Base-by-base conservation (phyloP, 1,284 basidiomycete species). In the Ustilago curta region DNA sequence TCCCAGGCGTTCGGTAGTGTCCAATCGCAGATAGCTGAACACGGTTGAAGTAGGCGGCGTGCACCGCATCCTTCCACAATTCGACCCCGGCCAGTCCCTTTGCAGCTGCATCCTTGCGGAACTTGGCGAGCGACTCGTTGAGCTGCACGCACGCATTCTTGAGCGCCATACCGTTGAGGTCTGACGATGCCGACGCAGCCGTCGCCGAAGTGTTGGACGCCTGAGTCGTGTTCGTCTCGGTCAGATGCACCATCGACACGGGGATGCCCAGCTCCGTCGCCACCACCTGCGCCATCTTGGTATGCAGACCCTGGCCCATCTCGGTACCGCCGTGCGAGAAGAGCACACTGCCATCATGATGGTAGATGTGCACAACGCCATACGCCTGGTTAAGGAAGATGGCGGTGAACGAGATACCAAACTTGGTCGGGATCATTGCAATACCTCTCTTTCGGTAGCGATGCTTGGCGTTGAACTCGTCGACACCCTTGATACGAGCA, bases 141-240 rank as follows among this genome's bases (percentile, higher is more conserved):
- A 86, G 64, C 62, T 85, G 83, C n/a, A 77, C 80, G 45, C 85
- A 86, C 2, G 85, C 85, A 61, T 86, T 78, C 71, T 85, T 81
- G 52, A 84, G 68, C 51, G 77, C 78, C 65, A 76, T 75, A 43
- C 79, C 79, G 48, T 81, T 79, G n/a, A 79, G 61, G 57, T 78
- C 77, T 12, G 65, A 76, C 42, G 68, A 65, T 2, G 77, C 77
- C 51, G 73, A 80, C 9, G 79, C 76, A 2, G 75, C 84, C 18
- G 83, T 86, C 4, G 85, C 81, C 19, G 80, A 82, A 9, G 84
- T 80, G 69, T 86, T 86, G 21, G 79, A 72, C n/a, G 82, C 76
- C 55, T 83, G 81, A 49, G 74, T 40, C 8, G 83, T 85, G 52
- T 81, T 82, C 32, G 85, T 84, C 55, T 83, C 76, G 48, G 59